These are phyloP conservation scores for Bassia scoparia DNA, from an alignment of 148 eudicot species.

Conservation along the genomic window DNA sequence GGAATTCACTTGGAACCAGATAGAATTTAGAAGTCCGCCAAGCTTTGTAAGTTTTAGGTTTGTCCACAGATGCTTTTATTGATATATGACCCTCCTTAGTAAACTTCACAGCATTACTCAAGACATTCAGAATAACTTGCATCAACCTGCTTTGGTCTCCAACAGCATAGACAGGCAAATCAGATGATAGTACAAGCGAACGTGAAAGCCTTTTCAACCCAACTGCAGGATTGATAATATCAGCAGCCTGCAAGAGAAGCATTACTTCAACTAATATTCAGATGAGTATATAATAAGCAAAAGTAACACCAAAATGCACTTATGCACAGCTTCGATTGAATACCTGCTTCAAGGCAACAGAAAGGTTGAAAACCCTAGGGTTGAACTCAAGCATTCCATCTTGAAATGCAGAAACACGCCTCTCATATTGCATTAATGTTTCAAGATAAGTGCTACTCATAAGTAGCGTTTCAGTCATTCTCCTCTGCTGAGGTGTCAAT, in stretches of 20 bases:
- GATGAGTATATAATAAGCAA: neutral
- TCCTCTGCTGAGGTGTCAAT: slow-evolving; percentile 56
- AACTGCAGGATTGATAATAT: slow-evolving; percentile 55
- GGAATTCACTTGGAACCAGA: slow-evolving; percentile 38
- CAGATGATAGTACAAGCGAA: slow-evolving; percentile 41
- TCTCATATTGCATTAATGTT: slow-evolving; percentile 45
- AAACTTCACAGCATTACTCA: slow-evolving; percentile 73
- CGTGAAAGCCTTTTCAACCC: slow-evolving; percentile 50
- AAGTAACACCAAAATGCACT: neutral
- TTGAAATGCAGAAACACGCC: slow-evolving; percentile 51
- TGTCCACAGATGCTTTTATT: slow-evolving; percentile 47
- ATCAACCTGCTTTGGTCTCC: slow-evolving; percentile 68
- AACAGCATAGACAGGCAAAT: slow-evolving; percentile 51
- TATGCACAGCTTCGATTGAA: neutral
- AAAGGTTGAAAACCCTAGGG: slow-evolving; percentile 40
- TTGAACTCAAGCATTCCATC: slow-evolving; percentile 51
- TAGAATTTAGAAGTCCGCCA: slow-evolving; percentile 41
- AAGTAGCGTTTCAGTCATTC: slow-evolving; percentile 48
- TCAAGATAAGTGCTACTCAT: slow-evolving; percentile 50
- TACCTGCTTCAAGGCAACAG: slow-evolving; percentile 54
- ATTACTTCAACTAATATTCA: neutral
- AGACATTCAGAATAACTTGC: slow-evolving; percentile 55
- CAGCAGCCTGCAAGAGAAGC: slow-evolving; percentile 36
- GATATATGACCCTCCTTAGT: slow-evolving; percentile 56
- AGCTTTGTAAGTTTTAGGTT: slow-evolving; percentile 47